Base-by-base conservation (phyloP, 805 yeast genomes). In the Candida parachauliodes region DNA sequence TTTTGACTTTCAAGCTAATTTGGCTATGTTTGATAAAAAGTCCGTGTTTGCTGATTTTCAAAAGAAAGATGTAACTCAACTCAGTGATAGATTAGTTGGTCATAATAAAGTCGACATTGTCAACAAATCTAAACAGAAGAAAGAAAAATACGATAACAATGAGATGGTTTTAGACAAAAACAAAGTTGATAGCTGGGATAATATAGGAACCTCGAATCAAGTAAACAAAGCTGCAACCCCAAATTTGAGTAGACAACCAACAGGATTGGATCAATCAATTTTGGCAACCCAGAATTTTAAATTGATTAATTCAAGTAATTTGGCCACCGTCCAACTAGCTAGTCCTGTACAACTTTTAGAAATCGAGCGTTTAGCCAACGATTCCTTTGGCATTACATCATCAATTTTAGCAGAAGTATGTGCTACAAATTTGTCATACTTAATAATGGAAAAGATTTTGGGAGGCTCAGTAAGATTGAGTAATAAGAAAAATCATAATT, bases 1-100 rank as follows among this genome's bases (percentile, higher is more conserved):
- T 45, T 89, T 89, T 60, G 96, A 89, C 57, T 89, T 89, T 59
- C 86, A 78, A 39, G 81, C 86, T 10, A 86, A 84, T 53, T 69
- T 89, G 45, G 81, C 81, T 17, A 78, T 80, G 68, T 89, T 89
- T 52, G 93, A 89, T 57, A 89, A 89, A 57, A 66, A 71, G 41
- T 70, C 80, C 5, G 91, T 88, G 3, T 83, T 89, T 57, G 84
- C 83, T 34, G 88, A 87, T 53, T 73, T 89, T 51, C 78, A 77
- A 35, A 70, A 70, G 44, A 62, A 68, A 37, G 96, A 88, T 53
- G 71, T 67, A 14, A 68, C 77, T 12, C 76, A 72, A 27, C 81
- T 82, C 1, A 65, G 70, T 10, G 69, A 75, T 29, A 70, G 95
- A 47, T 68, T 87, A 32, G 95, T 85, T 5, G 80, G 88, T 3